Percentiles rank a stretch among this genome's conserved stretches.
Conservation (phyloP, 2,329 filamentous ascomycete genomes). For the Fusarium sp. region DNA sequence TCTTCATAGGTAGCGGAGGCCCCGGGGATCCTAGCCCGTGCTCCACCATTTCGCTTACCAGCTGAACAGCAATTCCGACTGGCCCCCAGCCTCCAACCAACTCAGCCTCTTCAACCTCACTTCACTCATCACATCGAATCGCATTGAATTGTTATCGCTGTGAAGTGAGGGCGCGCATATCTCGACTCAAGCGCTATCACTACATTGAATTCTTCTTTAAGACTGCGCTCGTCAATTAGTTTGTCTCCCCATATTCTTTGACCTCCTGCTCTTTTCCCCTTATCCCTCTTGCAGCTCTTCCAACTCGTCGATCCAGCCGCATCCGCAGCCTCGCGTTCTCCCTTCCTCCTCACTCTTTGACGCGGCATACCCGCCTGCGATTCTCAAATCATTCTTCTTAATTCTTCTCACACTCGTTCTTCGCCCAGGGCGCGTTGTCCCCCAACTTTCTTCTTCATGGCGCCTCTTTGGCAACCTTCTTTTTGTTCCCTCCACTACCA, state of each 20-base stretch:
- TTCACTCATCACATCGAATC: conserved; percentile 33
- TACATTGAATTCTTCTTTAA: conserved; percentile 31
- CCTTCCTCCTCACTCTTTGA: conserved; percentile 26
- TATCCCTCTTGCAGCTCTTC: conserved; percentile 28
- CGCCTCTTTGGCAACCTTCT: conserved; percentile 43
- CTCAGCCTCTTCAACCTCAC: conserved; percentile 45
- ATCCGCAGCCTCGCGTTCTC: conserved; percentile 41
- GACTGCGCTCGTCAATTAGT: conserved; percentile 48
- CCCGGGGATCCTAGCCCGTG: neutral
- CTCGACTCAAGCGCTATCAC: conserved; percentile 30
- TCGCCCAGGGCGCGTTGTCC: conserved; percentile 23
- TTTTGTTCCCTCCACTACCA: conserved; percentile 38
- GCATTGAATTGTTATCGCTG: conserved; percentile 26
- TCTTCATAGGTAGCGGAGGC: neutral
- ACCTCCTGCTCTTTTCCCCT: conserved; percentile 33
- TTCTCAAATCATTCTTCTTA: conserved; percentile 7
- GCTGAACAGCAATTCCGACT: conserved; percentile 31
- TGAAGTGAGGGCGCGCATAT: conserved; percentile 39
- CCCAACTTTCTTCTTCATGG: conserved; percentile 32
- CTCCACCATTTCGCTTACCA: conserved; percentile 34
- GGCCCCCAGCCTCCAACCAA: conserved; percentile 33
- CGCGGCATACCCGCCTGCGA: conserved; percentile 20
- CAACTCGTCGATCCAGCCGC: conserved; percentile 34
- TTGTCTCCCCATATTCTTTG: conserved; percentile 45
- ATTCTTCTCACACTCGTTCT: conserved; percentile 18